Percentiles rank a stretch among this genome's conserved stretches.
These are phyloP conservation scores for Moringa oleifera DNA, from an alignment of 345 rosid genomes.

Conservation along the genomic window DNA sequence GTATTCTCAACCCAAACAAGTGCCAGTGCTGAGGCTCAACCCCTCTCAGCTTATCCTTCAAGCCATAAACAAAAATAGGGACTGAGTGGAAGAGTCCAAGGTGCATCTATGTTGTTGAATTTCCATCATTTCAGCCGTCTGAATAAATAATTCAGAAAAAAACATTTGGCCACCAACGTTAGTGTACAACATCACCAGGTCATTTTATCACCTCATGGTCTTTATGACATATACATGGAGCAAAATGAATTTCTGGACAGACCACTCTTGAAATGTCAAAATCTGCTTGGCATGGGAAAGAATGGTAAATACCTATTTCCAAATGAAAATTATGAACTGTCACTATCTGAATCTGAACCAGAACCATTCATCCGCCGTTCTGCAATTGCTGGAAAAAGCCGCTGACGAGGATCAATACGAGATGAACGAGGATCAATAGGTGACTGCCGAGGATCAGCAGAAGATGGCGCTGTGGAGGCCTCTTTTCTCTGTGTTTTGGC, in stretches of 20 bases:
- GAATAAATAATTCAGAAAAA: not conserved
- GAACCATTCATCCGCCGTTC: constrained; percentile 47
- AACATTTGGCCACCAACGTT: not conserved
- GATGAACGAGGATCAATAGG: constrained; percentile 32
- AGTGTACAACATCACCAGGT: not conserved
- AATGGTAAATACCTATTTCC: not conserved
- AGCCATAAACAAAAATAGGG: not conserved
- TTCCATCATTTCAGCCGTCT: not conserved
- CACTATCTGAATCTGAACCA: constrained; percentile 66
- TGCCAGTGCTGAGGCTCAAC: not conserved
- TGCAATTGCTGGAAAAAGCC: constrained; percentile 72
- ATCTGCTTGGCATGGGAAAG: no score
- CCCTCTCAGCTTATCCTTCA: not conserved
- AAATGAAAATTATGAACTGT: constrained; percentile 6
- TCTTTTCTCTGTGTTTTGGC: constrained; percentile 47
- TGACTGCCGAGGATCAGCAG: constrained; percentile 37
- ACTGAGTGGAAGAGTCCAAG: not conserved
- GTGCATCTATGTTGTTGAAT: not conserved
- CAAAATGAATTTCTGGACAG: no score
- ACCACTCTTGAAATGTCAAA: not conserved
- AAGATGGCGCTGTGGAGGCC: constrained; percentile 38
- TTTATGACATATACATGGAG: no score
- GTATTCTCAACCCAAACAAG: no score
- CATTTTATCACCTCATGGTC: no score
- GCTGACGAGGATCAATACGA: constrained; percentile 45